phyloP scores from a whole-genome alignment of 345 rosid genomes.

The Eutrema yunnanense region DNA sequence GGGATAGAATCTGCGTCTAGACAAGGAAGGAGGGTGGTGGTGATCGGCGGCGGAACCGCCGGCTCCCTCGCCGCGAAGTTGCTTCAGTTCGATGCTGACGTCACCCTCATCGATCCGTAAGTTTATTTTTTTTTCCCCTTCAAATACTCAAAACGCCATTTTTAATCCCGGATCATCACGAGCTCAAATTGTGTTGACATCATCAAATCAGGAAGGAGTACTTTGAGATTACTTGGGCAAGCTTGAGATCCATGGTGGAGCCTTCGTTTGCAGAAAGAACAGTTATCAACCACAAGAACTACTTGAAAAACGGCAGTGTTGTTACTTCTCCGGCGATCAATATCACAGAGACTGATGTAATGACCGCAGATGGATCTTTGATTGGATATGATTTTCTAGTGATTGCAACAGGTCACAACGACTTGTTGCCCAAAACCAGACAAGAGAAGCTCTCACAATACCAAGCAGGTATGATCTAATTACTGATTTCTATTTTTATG shows the following conservation, averaged over 20 bases:
- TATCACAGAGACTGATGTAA: slow-evolving; percentile 55
- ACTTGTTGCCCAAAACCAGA: slow-evolving; percentile 47
- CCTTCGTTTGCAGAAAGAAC: slow-evolving; percentile 68
- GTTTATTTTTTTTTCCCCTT: not conserved
- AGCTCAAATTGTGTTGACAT: not conserved
- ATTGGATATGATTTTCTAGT: slow-evolving; percentile 73
- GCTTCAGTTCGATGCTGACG: slow-evolving; percentile 50
- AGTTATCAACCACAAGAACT: slow-evolving; percentile 62
- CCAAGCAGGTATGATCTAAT: slow-evolving; percentile 39
- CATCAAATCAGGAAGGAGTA: slow-evolving; percentile 72
- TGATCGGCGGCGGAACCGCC: slow-evolving; percentile 64
- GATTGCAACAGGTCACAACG: slow-evolving; percentile 71
- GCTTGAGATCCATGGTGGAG: slow-evolving; percentile 78
- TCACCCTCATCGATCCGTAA: slow-evolving; percentile 66
- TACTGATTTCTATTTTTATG: not conserved
- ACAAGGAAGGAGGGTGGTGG: slow-evolving; percentile 36
- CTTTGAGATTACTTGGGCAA: slow-evolving; percentile 83
- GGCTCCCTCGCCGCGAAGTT: slow-evolving; percentile 53
- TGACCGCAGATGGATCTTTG: slow-evolving; percentile 41
- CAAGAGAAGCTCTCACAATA: slow-evolving; percentile 49
- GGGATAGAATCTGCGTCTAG: slow-evolving; percentile 3
- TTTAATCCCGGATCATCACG: not conserved
- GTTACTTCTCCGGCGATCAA: slow-evolving; percentile 52
- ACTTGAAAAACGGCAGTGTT: slow-evolving; percentile 50
- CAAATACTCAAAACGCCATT: not conserved